phyloP scores from a whole-genome alignment of 768 basidiomycete species.

The Infundibulicybe gibba region DNA sequence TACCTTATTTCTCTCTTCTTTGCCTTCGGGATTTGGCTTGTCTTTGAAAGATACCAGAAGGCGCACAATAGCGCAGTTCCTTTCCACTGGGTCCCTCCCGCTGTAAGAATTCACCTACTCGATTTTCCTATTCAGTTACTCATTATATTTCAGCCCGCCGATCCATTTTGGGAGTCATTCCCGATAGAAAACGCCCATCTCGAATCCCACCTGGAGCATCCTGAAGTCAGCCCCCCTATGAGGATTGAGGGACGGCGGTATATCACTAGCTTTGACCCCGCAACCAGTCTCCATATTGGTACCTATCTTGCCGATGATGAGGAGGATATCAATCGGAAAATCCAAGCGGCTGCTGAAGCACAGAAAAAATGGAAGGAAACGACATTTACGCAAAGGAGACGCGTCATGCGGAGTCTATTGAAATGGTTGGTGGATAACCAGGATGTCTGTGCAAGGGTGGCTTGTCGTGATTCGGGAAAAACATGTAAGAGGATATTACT shows the following conservation, averaged over 20 bases:
- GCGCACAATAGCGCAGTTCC: conserved; percentile 70
- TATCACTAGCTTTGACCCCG: conserved; percentile 91
- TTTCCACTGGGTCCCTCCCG: background rate
- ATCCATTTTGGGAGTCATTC: conserved; percentile 53
- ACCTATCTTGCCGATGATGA: conserved; percentile 76
- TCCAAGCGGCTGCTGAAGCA: conserved; percentile 58
- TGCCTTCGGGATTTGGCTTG: conserved; percentile 76
- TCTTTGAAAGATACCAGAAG: conserved; percentile 71
- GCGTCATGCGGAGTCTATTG: conserved; percentile 82
- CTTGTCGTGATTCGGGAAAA: conserved; percentile 94
- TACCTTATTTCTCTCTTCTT: conserved; percentile 70
- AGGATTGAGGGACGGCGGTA: conserved; percentile 50
- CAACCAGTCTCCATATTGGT: conserved; percentile 77
- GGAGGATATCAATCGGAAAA: conserved; percentile 71
- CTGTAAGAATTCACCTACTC: background rate
- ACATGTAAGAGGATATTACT: conserved; percentile 55
- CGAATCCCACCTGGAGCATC: conserved; percentile 58
- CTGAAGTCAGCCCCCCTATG: conserved; percentile 49
- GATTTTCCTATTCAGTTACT: too few species aligned
- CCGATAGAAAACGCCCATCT: conserved; percentile 57
- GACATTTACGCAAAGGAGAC: conserved; percentile 73
- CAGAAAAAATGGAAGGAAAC: conserved; percentile 73
- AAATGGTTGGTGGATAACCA: conserved; percentile 94
- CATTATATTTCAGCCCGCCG: conserved; percentile 40
- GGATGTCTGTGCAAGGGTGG: conserved; percentile 79